These are phyloP conservation scores for Trichoderma atroviride DNA, from an alignment of 2,329 filamentous ascomycete species.

Conservation along the genomic window DNA sequence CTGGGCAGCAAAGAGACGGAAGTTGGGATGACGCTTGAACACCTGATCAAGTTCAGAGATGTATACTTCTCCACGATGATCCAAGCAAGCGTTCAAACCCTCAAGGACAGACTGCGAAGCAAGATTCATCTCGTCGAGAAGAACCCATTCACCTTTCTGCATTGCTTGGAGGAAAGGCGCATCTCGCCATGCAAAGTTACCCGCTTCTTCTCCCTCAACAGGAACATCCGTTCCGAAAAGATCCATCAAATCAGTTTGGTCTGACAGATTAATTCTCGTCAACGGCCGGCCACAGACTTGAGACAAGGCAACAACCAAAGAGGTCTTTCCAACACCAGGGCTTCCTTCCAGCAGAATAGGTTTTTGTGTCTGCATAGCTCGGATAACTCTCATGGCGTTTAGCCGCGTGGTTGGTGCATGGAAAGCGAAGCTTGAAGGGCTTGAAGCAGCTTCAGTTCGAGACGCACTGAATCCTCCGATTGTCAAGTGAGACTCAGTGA, in stretches of 20 bases:
- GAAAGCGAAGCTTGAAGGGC: constrained; percentile 60
- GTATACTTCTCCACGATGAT: constrained; percentile 94
- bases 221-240: constrained; percentile 96
- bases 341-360: constrained; percentile 94
- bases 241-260: constrained; percentile 97
- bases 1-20: constrained; percentile 94
- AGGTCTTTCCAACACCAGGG: constrained; percentile 98
- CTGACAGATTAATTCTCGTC: constrained; percentile 93
- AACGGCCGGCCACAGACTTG: constrained; percentile 77
- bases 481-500: constrained; percentile 55
- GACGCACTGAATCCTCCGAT: constrained; percentile 76
- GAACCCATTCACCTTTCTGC: constrained; percentile 95
- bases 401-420: constrained; percentile 85
- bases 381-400: constrained; percentile 88
- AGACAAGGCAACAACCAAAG: constrained; percentile 83
- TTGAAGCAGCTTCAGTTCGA: constrained; percentile 46
- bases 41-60: constrained; percentile 93
- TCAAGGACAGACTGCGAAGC: constrained; percentile 96
- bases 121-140: constrained; percentile 98
- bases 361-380: constrained; percentile 85
- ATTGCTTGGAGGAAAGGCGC: constrained; percentile 94
- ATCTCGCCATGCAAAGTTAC: constrained; percentile 93
- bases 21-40: constrained; percentile 85
- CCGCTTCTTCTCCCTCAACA: constrained; percentile 86
- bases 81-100: constrained; percentile 92